Base-by-base conservation (phyloP, 331 rosid genomes). In the Spiraea crenata region DNA sequence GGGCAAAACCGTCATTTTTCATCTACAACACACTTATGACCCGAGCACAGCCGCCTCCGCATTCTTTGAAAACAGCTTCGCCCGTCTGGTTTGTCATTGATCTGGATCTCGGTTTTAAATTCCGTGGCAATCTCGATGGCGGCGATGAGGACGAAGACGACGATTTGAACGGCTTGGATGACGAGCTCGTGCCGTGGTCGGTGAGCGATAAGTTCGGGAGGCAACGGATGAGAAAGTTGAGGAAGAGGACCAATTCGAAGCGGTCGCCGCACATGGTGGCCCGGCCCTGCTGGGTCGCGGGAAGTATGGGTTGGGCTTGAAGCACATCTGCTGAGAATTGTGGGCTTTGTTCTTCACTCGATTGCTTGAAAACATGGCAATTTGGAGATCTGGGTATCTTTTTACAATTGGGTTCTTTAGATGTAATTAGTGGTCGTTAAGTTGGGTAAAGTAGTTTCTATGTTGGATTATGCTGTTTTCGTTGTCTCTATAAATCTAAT, bases 281-380 rank as follows among this genome's bases (percentile, higher is more conserved):
- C 31, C 84, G 81, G 76, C 89, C 95, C 11, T 96, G 98, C 17
- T 89, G 93, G 59, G 92, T 89, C 95, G 88, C 47, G 98, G 98
- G 31, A 92, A 92, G 77, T 92, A 89, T 58, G 98, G 98, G 3
- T 60, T 92, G 48, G 96, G 98, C 0, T 81, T 92, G 76, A 92
- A 89, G 79, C 95, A 92, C 79, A 83, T 54, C 46, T 69, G 34
- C 78, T 91, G 16, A 82, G 72, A 44, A 25, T 25, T 25, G 31
- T 25, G 9, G 49, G 37, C 11, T 25, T 25, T 25, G 31, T 38
- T 37, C n/a, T n/a, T n/a, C n/a, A n/a, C n/a, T n/a, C n/a, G n/a
- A n/a, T n/a, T n/a, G n/a, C n/a, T n/a, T n/a, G n/a, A n/a, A n/a
- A n/a, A n/a, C n/a, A n/a, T n/a, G n/a, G n/a, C n/a, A n/a, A n/a